Percentiles rank a stretch among this genome's conserved stretches.
Evolutionary conservation across 345 rosid species (phyloP).

Genomic region (Turritis glabra): DNA sequence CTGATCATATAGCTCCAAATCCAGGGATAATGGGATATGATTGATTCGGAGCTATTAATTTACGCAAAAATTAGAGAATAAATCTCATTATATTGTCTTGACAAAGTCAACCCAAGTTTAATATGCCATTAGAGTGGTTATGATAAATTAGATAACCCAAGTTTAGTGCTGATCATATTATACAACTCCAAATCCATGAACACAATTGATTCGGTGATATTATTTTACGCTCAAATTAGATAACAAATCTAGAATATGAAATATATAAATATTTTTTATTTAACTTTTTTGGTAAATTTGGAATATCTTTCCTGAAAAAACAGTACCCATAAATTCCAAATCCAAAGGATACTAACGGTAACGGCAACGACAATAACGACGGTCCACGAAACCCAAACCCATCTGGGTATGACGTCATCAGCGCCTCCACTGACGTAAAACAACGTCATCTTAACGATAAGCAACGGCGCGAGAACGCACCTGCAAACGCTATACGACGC

Average conservation of each 20-base stretch:
- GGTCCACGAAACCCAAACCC: conserved; percentile 92
- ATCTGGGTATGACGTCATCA: conserved; percentile 61
- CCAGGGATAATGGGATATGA: no score
- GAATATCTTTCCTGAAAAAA: conserved; percentile 47
- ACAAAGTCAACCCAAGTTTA: conserved; percentile 15
- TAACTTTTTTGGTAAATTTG: conserved; percentile 38
- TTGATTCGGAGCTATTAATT: not conserved
- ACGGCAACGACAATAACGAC: conserved; percentile 59
- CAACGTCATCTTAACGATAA: conserved; percentile 57
- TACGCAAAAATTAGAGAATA: no score
- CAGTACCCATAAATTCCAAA: conserved; percentile 69
- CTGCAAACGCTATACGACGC: conserved; percentile 65
- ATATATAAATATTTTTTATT: not conserved
- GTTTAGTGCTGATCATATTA: not conserved
- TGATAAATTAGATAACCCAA: no score
- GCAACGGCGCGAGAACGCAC: conserved; percentile 60
- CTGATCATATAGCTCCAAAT: no score
- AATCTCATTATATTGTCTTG: not conserved
- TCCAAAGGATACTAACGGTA: conserved; percentile 74
- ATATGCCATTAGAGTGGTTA: not conserved
- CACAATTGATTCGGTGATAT: not conserved
- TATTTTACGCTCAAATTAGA: not conserved
- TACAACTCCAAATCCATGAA: not conserved
- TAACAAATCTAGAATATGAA: not conserved
- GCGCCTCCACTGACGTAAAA: conserved; percentile 58